Base-by-base conservation (phyloP, 2,329 filamentous ascomycete genomes). In the Exophiala mesophila region DNA sequence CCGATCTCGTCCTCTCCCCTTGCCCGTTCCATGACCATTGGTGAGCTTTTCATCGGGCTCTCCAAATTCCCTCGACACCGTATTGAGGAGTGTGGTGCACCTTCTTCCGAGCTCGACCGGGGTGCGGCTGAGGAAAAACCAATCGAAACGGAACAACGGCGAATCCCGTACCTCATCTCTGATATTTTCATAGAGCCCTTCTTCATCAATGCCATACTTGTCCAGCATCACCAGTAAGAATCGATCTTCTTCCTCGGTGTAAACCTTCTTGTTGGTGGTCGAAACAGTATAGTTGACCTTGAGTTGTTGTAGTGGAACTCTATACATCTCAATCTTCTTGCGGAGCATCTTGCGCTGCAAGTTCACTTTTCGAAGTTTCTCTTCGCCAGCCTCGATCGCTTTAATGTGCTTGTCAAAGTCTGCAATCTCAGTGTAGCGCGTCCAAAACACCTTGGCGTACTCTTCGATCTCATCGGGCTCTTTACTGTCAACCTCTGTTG, bases 201-300 rank as follows among this genome's bases (percentile, higher is more conserved):
- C 90, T 1, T 85, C 84, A 61, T 98, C 94, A 24, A 98, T 82
- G 5, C 94, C 92, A 56, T 88, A 85, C 63, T 83, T 86, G 67
- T 98, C 88, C 4, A 98, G 75, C 68, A 96, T 83, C 36, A 98
- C 90, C 23, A 98, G 75, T 39, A 98, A 68, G 68, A 98, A 98
- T 3, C 92, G 80, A 61, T 98, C 92, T 64, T 98, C 92, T 61
- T 98, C 92, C 62, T 98, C 94, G 0, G 89, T 97, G 63, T 98
- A 98, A 1, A 98, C 89, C 71, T 98, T 98, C 72, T 98, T 98
- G 77, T 98, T 98, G 7, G 94, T 98, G 2, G 92, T 98, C 5
- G 88, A 95, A 19, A 98, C 92, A 0, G 89, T 95, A 67, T 98
- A 98, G 69, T 95, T 97, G 71, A 98, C 88, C 73, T 95, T 95